Conservation (phyloP, 2,329 filamentous ascomycete species). For the Pseudocercospora macadamiae region DNA sequence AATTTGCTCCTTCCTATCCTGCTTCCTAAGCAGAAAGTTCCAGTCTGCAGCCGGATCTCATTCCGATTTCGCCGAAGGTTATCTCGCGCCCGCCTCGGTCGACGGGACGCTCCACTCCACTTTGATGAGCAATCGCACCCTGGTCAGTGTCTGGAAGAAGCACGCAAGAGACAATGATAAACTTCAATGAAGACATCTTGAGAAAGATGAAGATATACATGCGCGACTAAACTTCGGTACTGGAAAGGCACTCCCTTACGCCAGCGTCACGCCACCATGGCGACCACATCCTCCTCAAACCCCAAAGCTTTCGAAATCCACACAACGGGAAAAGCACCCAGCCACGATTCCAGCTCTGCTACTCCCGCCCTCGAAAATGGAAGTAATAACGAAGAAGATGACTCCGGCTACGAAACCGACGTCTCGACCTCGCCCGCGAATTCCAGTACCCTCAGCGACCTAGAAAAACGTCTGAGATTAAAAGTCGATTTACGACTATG, state of each 20-base stretch:
- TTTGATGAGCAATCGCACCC: constrained; percentile 2
- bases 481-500: constrained; percentile 71
- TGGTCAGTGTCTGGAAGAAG: background rate
- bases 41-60: background rate
- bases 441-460: background rate
- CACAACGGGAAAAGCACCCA: background rate
- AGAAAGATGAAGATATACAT: background rate
- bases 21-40: background rate
- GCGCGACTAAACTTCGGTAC: no score
- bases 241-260: no score
- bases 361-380: background rate
- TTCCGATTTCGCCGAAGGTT: background rate
- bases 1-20: background rate
- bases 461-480: constrained; percentile 55
- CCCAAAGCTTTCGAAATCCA: background rate
- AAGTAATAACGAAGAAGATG: background rate
- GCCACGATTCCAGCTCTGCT: background rate
- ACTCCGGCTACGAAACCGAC: background rate
- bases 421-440: background rate
- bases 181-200: background rate
- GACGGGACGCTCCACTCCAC: background rate
- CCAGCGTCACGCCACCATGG: no score
- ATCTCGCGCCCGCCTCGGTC: background rate
- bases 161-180: no score
- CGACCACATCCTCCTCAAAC: background rate